A percentile compares a stretch with the other conserved stretches of the same genome.
Evolutionary conservation across 2,329 filamentous ascomycete genomes (phyloP).

Genomic region (Aspergillus jensenii): DNA sequence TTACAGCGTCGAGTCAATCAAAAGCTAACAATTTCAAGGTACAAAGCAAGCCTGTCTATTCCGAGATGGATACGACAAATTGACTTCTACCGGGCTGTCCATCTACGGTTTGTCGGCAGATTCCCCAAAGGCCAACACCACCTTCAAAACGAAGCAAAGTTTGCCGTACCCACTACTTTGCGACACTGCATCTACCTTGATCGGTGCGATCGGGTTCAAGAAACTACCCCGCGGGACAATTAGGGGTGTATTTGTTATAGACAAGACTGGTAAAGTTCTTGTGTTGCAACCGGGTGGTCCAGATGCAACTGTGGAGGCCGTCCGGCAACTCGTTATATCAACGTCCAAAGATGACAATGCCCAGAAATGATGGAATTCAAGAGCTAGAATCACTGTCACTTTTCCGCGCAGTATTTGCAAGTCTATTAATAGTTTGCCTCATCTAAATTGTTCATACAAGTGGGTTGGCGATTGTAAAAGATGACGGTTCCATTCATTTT

Average conservation of each 20-base stretch:
- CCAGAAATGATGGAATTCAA: not conserved
- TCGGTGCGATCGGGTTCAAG: slow-evolving; percentile 83
- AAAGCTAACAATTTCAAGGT: slow-evolving; percentile 54
- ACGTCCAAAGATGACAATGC: not conserved
- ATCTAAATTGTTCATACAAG: not conserved
- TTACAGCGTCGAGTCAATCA: not conserved
- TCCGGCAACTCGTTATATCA: slow-evolving; percentile 67
- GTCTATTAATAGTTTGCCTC: not conserved
- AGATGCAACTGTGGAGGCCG: slow-evolving; percentile 72
- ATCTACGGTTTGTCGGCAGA: slow-evolving; percentile 91
- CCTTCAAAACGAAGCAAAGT: slow-evolving; percentile 87
- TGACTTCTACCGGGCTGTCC: slow-evolving; percentile 75
- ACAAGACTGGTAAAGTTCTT: slow-evolving; percentile 78
- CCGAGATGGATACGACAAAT: slow-evolving; percentile 75
- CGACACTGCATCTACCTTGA: slow-evolving; percentile 72
- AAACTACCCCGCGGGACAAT: slow-evolving; percentile 78
- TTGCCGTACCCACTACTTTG: slow-evolving; percentile 87
- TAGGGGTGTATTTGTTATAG: slow-evolving; percentile 83
- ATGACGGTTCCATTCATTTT: not conserved
- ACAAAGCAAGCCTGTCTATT: slow-evolving; percentile 92
- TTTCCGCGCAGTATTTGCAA: not conserved
- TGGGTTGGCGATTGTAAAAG: not conserved
- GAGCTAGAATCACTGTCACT: not conserved
- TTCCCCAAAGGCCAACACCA: slow-evolving; percentile 86
- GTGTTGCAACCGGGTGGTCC: slow-evolving; percentile 74